phyloP scores from a whole-genome alignment of 441 rosid species.

The Gossypium schwendimanii region DNA sequence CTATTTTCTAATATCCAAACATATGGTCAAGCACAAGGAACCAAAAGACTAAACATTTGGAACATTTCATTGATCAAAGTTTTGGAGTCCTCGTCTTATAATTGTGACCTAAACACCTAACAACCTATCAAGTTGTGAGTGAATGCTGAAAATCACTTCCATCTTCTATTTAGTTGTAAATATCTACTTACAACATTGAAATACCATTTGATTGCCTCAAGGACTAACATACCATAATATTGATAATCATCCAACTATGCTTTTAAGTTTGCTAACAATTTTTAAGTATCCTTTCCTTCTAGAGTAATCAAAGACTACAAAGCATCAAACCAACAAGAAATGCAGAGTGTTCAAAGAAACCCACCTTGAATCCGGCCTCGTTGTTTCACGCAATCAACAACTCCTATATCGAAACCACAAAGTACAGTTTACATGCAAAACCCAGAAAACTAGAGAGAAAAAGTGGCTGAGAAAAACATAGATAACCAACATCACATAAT shows the following conservation, averaged over 20 bases:
- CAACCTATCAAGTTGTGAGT: background rate
- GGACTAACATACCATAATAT: background rate
- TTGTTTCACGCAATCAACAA: conserved; percentile 16
- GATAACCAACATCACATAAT: background rate
- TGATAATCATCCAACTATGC: background rate
- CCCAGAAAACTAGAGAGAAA: background rate
- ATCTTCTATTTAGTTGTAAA: background rate
- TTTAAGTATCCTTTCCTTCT: background rate
- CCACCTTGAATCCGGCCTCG: conserved; percentile 24
- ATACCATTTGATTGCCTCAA: background rate
- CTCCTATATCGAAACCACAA: background rate
- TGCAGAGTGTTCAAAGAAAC: background rate
- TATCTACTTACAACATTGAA: background rate
- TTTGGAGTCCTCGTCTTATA: background rate
- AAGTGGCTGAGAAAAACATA: background rate
- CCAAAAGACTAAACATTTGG: background rate
- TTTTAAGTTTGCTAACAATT: background rate
- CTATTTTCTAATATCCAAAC: background rate
- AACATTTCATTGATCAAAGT: background rate
- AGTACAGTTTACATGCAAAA: background rate
- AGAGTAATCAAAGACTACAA: background rate
- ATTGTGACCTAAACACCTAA: background rate
- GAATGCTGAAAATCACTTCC: background rate
- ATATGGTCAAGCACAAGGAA: background rate
- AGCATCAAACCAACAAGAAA: background rate